Base-by-base conservation (phyloP, 306 rosid species). In the Casuarina cunninghamiana region DNA sequence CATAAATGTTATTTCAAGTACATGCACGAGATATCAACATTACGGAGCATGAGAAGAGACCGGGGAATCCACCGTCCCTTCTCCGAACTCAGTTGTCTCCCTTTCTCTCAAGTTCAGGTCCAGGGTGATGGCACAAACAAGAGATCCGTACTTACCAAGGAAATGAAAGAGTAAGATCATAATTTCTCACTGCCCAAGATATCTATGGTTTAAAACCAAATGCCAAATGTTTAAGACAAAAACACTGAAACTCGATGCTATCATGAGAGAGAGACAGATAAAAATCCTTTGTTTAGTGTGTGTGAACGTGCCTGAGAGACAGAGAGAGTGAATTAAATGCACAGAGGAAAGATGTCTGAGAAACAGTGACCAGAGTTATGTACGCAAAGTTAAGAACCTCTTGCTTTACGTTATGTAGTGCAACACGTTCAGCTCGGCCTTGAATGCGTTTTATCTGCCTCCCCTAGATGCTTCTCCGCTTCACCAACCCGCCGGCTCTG, bases 391-490 rank as follows among this genome's bases (percentile, higher is more conserved):
- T 66, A 38, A 79, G 73, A 72, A 83, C 84, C 84, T 83, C 80
- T 54, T 80, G 76, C 57, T 72, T 83, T 72, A 83, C 87, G 87
- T 69, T 68, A 72, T 71, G 50, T 70, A 72, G 60, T 26, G 17
- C 70, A 62, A 7, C 75, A 53, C 62, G 17, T 32, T 57, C 60
- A 46, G 9, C 19, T 12, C 5, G 19, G 79, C 82, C 78, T 77
- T 78, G 81, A 84, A 81, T 78, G 87, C 51, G 3, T 26, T 26
- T 17, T 80, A 54, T 49, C 50, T 72, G 62, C 10, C 19, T 32
- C 10, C 39, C 17, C 32, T 26, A 15, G 73, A 75, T 51, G 16
- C 3, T 50, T 58, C 58, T 78, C 35, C 73, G 17, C 45, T 63
- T 45, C 57, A 57, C 55, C 71, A 61, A 50, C 15, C 66, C 69